Conservation (phyloP, 805 yeast species). For the Monosporozyma servazzii region DNA sequence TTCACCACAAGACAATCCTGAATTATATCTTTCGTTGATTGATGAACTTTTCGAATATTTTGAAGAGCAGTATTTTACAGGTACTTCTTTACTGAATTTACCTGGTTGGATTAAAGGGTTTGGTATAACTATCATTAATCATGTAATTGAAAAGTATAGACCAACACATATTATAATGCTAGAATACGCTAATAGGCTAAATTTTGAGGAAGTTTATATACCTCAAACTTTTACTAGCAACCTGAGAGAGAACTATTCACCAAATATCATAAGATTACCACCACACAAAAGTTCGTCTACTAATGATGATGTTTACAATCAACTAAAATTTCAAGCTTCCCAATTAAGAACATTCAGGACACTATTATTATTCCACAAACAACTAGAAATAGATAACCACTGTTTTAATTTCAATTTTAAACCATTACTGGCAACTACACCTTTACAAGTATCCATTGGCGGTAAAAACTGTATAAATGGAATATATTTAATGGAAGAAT, state of each 20-base stretch:
- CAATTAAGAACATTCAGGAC: constrained; percentile 45
- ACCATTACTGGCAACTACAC: constrained; percentile 35
- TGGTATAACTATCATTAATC: constrained; percentile 57
- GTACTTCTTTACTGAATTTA: constrained; percentile 54
- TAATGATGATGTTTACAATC: neutral
- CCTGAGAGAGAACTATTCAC: constrained; percentile 23
- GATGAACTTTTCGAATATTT: constrained; percentile 31
- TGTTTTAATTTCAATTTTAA: constrained; percentile 31
- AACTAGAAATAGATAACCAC: neutral
- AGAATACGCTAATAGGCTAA: constrained; percentile 27
- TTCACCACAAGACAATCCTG: constrained; percentile 62
- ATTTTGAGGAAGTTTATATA: constrained; percentile 23
- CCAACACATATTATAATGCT: constrained; percentile 55
- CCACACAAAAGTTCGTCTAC: constrained; percentile 18
- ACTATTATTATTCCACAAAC: constrained; percentile 44
- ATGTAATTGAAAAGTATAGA: constrained; percentile 35
- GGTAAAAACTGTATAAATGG: constrained; percentile 30
- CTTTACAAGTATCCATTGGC: constrained; percentile 35
- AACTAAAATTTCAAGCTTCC: constrained; percentile 36
- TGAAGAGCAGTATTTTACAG: constrained; percentile 27
- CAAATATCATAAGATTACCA: constrained; percentile 25
- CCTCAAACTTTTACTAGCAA: constrained; percentile 22
- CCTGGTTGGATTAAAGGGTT: constrained; percentile 92
- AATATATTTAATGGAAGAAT: constrained; percentile 29
- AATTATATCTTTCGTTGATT: constrained; percentile 39